Conservation (phyloP, 2,329 filamentous ascomycete genomes). For the Colletotrichum costaricense region DNA sequence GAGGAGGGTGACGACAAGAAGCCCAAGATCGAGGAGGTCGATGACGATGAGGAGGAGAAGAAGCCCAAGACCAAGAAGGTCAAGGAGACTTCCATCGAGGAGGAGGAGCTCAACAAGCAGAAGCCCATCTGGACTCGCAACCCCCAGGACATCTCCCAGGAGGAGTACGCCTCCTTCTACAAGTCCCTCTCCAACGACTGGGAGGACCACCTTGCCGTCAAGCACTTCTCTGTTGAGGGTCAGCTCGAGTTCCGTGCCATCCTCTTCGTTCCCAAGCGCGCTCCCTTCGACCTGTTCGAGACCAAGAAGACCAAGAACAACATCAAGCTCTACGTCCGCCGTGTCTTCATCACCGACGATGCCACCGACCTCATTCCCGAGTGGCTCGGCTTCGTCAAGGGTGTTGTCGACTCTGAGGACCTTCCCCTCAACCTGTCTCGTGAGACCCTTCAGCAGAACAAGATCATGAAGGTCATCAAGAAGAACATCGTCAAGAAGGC, state of each 20-base stretch:
- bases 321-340: conserved; percentile 99
- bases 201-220: conserved; percentile 99
- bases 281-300: conserved; percentile 99
- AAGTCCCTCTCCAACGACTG: conserved; percentile 99
- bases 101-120: conserved; percentile 99
- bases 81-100: conserved; percentile 98
- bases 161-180: conserved; percentile 99
- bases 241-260: conserved; percentile 99
- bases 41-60: conserved; percentile 89
- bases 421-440: conserved; percentile 99
- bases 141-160: conserved; percentile 91
- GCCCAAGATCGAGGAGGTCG: conserved; percentile 93
- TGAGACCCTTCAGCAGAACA: conserved; percentile 99
- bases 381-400: conserved; percentile 99
- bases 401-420: conserved; percentile 99
- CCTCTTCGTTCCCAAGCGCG: conserved; percentile 99
- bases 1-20: conserved; percentile 88
- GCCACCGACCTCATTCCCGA: conserved; percentile 99
- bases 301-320: conserved; percentile 99
- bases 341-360: conserved; percentile 99
- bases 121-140: conserved; percentile 99
- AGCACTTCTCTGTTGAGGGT: conserved; percentile 99
- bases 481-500: conserved; percentile 99
- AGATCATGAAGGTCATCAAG: conserved; percentile 99
- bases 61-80: conserved; percentile 99